phyloP scores from a whole-genome alignment of 208 protist genomes.

The Trypanosoma conorhini region DNA sequence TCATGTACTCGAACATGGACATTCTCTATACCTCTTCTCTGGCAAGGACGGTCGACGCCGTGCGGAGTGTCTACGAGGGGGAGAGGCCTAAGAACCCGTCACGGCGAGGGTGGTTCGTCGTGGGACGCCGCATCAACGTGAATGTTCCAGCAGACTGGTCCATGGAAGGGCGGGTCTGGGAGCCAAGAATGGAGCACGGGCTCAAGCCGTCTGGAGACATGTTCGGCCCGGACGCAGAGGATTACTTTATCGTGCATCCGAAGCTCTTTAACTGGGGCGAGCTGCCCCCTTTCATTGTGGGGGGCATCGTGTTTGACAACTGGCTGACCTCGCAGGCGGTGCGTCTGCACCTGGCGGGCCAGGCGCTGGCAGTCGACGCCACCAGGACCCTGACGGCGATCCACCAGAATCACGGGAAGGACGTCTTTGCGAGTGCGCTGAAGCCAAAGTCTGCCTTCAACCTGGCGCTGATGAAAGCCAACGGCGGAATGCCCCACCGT shows the following conservation, averaged over 20 bases:
- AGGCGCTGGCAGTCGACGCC: slow-evolving; percentile 22
- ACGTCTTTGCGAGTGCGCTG: slow-evolving; percentile 4
- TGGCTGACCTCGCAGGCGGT: slow-evolving; percentile 19
- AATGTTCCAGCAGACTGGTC: slow-evolving; percentile 1
- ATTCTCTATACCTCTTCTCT: slow-evolving; percentile 3
- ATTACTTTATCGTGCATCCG: slow-evolving; percentile 31
- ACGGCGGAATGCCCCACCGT: background rate
- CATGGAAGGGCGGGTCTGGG: background rate
- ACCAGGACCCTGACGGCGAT: slow-evolving; percentile 18
- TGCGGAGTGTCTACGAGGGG: background rate
- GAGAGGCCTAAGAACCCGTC: background rate
- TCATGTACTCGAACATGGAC: slow-evolving; percentile 8
- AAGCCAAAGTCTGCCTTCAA: slow-evolving; percentile 31
- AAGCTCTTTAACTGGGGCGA: slow-evolving; percentile 23
- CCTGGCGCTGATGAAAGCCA: background rate
- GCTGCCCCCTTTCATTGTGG: slow-evolving; percentile 25
- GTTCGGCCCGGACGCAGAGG: slow-evolving; percentile 24
- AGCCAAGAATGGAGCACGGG: background rate
- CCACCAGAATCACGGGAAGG: slow-evolving; percentile 28
- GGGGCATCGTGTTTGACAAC: slow-evolving; percentile 34
- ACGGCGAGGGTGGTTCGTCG: background rate
- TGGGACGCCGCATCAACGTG: background rate
- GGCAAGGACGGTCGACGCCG: background rate
- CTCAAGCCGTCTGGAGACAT: slow-evolving; percentile 2
- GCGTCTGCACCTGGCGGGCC: background rate